phyloP scores from a whole-genome alignment of 176 grass and related monocot species.

The Zoysia japonica region DNA sequence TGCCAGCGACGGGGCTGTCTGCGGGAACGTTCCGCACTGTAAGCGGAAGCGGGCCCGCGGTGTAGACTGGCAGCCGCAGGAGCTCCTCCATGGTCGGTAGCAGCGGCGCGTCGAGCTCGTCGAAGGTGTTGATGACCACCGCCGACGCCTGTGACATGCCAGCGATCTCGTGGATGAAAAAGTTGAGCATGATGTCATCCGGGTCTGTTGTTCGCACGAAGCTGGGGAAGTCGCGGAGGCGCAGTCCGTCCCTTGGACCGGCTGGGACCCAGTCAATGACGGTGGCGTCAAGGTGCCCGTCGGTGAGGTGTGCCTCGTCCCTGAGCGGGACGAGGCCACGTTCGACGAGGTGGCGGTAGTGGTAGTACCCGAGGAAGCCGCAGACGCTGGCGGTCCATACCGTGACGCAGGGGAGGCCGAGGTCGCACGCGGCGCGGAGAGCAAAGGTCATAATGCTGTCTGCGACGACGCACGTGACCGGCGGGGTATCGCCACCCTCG shows the following conservation, averaged over 20 bases:
- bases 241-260: slow-evolving; percentile 7
- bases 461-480: no score
- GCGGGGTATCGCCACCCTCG: no score
- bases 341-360: no score
- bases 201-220: slow-evolving; percentile 48
- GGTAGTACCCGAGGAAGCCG: no score
- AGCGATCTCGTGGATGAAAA: slow-evolving; percentile 43
- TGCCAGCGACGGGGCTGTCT: slow-evolving; percentile 13
- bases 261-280: slow-evolving; percentile 33
- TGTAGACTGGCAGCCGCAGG: slow-evolving; percentile 13
- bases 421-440: no score
- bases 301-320: neutral
- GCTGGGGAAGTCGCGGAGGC: slow-evolving; percentile 46
- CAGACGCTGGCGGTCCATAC: no score
- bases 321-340: no score
- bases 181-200: slow-evolving; percentile 50
- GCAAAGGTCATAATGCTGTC: no score
- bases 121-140: slow-evolving; percentile 54
- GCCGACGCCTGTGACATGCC: slow-evolving; percentile 37
- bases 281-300: slow-evolving; percentile 22
- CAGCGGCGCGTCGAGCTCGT: slow-evolving; percentile 42
- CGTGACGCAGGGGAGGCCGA: no score
- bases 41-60: slow-evolving; percentile 38
- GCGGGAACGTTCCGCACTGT: slow-evolving; percentile 20
- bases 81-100: slow-evolving; percentile 5